phyloP scores from a whole-genome alignment of 1,139 yeast genomes.

The Saccharomyces hybrid region DNA sequence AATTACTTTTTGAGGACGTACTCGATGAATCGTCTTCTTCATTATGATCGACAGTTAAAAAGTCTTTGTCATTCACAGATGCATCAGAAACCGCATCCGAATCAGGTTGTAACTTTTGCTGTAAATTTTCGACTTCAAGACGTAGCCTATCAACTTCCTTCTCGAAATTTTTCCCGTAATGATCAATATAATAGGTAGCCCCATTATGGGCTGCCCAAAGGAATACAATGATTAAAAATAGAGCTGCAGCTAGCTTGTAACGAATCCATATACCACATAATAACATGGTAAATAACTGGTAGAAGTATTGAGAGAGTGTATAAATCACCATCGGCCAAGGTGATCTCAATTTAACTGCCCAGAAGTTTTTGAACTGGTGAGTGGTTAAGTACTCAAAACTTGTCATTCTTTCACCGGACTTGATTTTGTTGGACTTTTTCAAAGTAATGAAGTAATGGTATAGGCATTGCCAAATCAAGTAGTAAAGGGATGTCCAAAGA shows the following conservation, averaged over 20 bases:
- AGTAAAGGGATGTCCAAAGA: constrained; percentile 72
- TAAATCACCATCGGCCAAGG: constrained; percentile 80
- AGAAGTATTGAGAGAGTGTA: constrained; percentile 76
- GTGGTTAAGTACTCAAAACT: constrained; percentile 77
- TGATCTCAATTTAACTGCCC: constrained; percentile 83
- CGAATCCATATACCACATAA: constrained; percentile 83
- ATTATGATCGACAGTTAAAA: neutral
- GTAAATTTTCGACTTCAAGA: constrained; percentile 54
- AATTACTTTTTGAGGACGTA: neutral
- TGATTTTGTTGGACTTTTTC: constrained; percentile 67
- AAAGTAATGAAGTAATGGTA: constrained; percentile 91
- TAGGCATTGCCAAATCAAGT: constrained; percentile 82
- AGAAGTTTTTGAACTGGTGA: constrained; percentile 55
- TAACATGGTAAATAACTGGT: constrained; percentile 82
- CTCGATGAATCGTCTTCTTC: neutral
- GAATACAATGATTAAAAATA: constrained; percentile 64
- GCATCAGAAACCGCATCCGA: neutral
- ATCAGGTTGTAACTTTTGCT: constrained; percentile 25
- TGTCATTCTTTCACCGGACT: constrained; percentile 69
- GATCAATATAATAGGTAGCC: constrained; percentile 88
- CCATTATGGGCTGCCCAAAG: constrained; percentile 82
- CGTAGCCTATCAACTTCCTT: constrained; percentile 71
- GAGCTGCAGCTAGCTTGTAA: constrained; percentile 54
- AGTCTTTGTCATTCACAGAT: neutral
- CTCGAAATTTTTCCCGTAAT: constrained; percentile 77